phyloP scores from a whole-genome alignment of 2,329 filamentous ascomycete species.

The Cladosporium sphaerospermum region DNA sequence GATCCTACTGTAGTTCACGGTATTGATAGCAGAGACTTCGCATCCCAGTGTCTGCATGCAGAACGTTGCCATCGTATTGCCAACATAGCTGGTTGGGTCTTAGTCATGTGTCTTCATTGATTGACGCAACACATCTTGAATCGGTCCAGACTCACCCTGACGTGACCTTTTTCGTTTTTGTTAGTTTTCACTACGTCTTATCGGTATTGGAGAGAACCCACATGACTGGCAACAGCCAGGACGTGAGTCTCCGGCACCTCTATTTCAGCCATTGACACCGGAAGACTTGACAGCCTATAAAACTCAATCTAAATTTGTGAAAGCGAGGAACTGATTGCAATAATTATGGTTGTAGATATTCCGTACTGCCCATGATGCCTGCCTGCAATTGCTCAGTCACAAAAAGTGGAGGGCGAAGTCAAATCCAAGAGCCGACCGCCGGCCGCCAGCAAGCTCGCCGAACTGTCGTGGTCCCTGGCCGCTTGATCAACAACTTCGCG shows the following conservation, averaged over 20 bases:
- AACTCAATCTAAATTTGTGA: too few species aligned
- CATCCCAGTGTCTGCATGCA: conserved; percentile 90
- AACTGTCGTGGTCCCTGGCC: too few species aligned
- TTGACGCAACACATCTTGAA: neutral
- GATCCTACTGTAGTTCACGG: conserved; percentile 82
- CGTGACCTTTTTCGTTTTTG: conserved; percentile 51
- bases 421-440: neutral
- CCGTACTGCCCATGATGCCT: too few species aligned
- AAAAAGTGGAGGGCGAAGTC: neutral
- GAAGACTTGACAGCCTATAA: too few species aligned
- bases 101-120: conserved; percentile 12
- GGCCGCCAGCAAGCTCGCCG: too few species aligned
- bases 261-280: conserved; percentile 2
- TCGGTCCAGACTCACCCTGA: conserved; percentile 56
- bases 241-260: conserved; percentile 60
- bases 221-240: conserved; percentile 89
- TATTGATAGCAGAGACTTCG: conserved; percentile 90
- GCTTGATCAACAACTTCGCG: too few species aligned
- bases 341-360: too few species aligned
- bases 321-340: too few species aligned
- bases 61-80: conserved; percentile 94
- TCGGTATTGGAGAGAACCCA: conserved; percentile 44
- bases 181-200: neutral
- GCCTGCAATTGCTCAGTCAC: neutral
- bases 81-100: conserved; percentile 67